Evolutionary conservation across 345 rosid genomes (phyloP), one percentile per base, ranked within the genome.

Genomic region (Excoecaria agallocha): DNA sequence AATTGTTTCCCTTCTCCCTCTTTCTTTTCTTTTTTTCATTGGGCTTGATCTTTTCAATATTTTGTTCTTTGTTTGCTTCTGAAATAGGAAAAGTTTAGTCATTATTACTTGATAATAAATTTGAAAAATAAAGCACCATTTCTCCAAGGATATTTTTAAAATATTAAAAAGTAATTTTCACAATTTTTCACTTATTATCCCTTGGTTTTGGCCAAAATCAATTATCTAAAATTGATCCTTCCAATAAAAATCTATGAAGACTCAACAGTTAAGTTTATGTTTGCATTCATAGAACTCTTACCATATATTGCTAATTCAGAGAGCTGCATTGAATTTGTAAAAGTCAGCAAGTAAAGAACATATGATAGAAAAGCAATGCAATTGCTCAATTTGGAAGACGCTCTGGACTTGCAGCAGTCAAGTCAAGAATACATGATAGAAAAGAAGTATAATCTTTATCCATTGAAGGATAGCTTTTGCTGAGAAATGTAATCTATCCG

Each of bases 11-110:
- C 69, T 54, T 67, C 67, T 54, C 74, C 22, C 77, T 55, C 45
- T 74, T 81, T 63, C 67, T 79, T 78, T 81, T 84, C 78, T 66
- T 69, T 76, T 76, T 84, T 41, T 16, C 68, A 13, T 22, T 55
- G 30, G 57, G 65, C 52, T 70, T 67, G 64, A 66, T 67, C 55
- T 39, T 59, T 63, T 69, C 54, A 51, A 39, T 76, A 35, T 24
- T 49, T 51, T 65, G 76, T 70, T 76, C 69, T 68, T 62, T 30
- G 54, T 61, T 76, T 20, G 19, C 56, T 37, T 30, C 84, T 81
- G 71, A n/a, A 61, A 80, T 30, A 9, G 68, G 39, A 74, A 66
- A 72, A 48, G n/a, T 45, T 13, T 4, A 69, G 38, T n/a, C n/a
- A n/a, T n/a, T 60, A 65, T 7, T 49, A 80, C 57, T 20, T 50